A percentile compares a stretch with the other conserved stretches of the same genome.
phyloP scores from a whole-genome alignment of 164 flowering plant species.

The Vitis amurensis region DNA sequence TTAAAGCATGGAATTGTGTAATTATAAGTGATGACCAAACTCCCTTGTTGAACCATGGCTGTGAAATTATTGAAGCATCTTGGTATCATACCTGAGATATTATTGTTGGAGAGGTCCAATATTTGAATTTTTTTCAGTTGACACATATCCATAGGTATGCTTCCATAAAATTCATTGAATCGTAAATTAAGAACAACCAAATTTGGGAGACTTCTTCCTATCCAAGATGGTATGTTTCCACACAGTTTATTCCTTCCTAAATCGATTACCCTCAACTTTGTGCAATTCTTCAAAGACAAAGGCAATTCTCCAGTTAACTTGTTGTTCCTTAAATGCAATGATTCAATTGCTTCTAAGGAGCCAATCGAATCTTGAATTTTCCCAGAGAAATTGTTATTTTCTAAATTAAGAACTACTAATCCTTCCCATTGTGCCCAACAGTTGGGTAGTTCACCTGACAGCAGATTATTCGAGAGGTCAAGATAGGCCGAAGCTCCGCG shows the following conservation, averaged over 20 bases:
- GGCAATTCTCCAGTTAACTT: conserved; percentile 5
- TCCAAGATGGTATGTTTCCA: conserved; percentile 7
- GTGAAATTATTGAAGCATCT: background rate
- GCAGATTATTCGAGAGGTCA: conserved; percentile 4
- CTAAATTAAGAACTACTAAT: background rate
- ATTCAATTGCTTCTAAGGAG: background rate
- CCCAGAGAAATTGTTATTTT: conserved; percentile 4
- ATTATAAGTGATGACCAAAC: too few species aligned
- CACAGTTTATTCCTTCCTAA: conserved; percentile 5
- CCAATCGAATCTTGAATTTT: background rate
- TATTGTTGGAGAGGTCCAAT: conserved; percentile 7
- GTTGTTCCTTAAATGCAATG: background rate
- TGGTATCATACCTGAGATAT: conserved; percentile 1
- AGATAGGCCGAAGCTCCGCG: background rate
- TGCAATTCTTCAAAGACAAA: background rate
- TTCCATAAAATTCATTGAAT: conserved; percentile 5
- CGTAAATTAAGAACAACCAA: background rate
- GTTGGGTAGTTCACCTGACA: conserved; percentile 4
- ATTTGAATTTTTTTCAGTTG: background rate
- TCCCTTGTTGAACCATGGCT: background rate
- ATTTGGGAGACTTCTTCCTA: background rate
- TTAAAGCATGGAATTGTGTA: too few species aligned
- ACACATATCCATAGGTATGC: background rate
- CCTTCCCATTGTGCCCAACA: background rate
- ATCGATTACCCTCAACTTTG: background rate